phyloP scores from a whole-genome alignment of 495 filamentous ascomycete genomes.

The Bacidia rubella region DNA sequence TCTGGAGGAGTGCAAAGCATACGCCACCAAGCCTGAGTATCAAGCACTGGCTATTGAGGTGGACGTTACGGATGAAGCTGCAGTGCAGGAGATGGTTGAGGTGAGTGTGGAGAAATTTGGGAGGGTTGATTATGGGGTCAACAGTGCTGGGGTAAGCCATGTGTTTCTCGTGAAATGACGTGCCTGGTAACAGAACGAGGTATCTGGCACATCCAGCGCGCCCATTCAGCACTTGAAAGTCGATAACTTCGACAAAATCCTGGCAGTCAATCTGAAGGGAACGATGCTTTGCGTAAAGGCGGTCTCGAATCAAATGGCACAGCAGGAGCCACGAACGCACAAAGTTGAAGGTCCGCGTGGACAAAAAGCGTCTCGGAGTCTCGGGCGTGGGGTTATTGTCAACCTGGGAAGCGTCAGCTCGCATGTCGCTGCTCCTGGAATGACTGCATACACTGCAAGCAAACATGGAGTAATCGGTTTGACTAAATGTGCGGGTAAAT shows the following conservation, averaged over 20 bases:
- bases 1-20: conserved; percentile 16
- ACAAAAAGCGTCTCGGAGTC: neutral
- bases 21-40: conserved; percentile 21
- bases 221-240: neutral
- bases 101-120: conserved; percentile 21
- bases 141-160: conserved; percentile 25
- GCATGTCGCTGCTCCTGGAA: neutral
- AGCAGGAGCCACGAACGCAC: neutral
- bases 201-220: neutral
- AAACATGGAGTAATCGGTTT: conserved; percentile 9
- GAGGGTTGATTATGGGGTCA: conserved; percentile 26
- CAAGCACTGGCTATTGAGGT: conserved; percentile 19
- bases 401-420: conserved; percentile 1
- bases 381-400: conserved; percentile 6
- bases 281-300: conserved; percentile 4
- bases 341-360: neutral
- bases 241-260: conserved; percentile 3
- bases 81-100: conserved; percentile 23
- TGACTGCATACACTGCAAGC: neutral
- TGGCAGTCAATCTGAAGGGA: conserved; percentile 3
- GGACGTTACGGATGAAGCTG: conserved; percentile 21
- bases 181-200: neutral
- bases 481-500: conserved; percentile 6
- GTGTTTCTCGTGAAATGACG: neutral
- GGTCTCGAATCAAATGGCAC: conserved; percentile 1